Evolutionary conservation across 192 early-diverging fungal species (phyloP), one percentile per base, ranked within the genome.

Genomic region (Coemansia pectinata): DNA sequence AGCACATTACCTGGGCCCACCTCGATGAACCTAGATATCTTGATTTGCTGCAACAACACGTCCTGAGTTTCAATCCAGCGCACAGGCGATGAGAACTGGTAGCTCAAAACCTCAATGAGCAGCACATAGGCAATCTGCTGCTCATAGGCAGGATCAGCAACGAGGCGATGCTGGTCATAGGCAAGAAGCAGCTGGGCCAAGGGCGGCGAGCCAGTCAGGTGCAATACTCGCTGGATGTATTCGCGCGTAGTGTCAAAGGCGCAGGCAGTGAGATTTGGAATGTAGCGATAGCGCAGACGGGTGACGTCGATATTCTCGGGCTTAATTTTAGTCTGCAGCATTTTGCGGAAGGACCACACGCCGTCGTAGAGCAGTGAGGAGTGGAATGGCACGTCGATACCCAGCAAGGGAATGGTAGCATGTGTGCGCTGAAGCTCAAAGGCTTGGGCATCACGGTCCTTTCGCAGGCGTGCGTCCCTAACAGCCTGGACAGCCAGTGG

Each of bases 1-100:
- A 98, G 88, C 52, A 94, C 94, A 23, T 94, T 94, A 73, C 87
- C 87, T 15, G 96, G 96, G 52, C 96, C 96, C 57, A 96, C 87
- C 79, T 98, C 96, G 58, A 98, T 93, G 48, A 98, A 74, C 45
- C 94, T 91, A 73, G 93, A 91, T 65, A 98, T 90, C 44, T 91
- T 84, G 76, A 88, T 92, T 69, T 89, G 85, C 85, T 90, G 88
- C 87, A 97, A 94, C 65, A 97, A 86, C 67, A 88, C 83, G 73
- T 97, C 96, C 85, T 97, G 96, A 34, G 96, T 97, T 81, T 96
- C 96, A 74, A 97, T 97, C 96, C 96, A 97, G 76, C 94, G 90
- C 60, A 97, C 96, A 55, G 96, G 91, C 45, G 90, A 92, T 25
- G 96, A 94, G 74, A 97, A 97, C 84, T 97, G 96, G 78, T 97